These are phyloP conservation scores for Cryptococcus sp. DNA, from an alignment of 1,284 basidiomycete species.

Conservation along the genomic window DNA sequence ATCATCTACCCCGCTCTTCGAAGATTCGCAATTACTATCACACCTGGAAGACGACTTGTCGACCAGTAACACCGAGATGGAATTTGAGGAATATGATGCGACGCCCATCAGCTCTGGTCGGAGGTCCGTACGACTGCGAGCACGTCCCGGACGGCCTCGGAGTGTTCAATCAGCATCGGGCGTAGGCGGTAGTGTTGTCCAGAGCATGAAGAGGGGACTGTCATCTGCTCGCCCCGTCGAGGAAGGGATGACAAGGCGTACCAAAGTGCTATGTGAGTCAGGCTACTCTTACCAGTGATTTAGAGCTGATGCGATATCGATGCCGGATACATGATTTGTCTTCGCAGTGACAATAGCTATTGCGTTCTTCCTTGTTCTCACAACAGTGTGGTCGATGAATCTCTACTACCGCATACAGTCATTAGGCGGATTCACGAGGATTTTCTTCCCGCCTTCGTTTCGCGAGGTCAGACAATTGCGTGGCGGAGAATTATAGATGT, in stretches of 20 bases:
- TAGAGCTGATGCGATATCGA: neutral
- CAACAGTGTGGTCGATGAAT: neutral
- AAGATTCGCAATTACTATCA: neutral
- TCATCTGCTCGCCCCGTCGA: neutral
- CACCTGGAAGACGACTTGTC: neutral
- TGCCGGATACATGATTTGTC: too few species aligned
- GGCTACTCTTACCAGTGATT: neutral
- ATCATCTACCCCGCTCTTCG: neutral
- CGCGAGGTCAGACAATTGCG: too few species aligned
- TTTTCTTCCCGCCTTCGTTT: too few species aligned
- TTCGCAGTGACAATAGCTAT: neutral
- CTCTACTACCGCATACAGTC: neutral
- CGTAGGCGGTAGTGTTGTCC: constrained; percentile 36
- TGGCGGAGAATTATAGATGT: too few species aligned
- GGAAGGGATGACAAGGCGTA: constrained; percentile 4
- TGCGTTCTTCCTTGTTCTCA: neutral
- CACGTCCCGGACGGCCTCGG: neutral
- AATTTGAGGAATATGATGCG: neutral
- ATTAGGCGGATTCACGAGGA: too few species aligned
- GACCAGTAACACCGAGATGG: neutral
- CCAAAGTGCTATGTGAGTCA: constrained; percentile 15
- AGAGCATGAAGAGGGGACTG: constrained; percentile 38
- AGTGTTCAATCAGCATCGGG: neutral
- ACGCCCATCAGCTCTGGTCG: neutral
- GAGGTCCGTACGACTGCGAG: neutral